phyloP scores from a whole-genome alignment of 352 stramenopile genomes.

The Phytophthora syringae region DNA sequence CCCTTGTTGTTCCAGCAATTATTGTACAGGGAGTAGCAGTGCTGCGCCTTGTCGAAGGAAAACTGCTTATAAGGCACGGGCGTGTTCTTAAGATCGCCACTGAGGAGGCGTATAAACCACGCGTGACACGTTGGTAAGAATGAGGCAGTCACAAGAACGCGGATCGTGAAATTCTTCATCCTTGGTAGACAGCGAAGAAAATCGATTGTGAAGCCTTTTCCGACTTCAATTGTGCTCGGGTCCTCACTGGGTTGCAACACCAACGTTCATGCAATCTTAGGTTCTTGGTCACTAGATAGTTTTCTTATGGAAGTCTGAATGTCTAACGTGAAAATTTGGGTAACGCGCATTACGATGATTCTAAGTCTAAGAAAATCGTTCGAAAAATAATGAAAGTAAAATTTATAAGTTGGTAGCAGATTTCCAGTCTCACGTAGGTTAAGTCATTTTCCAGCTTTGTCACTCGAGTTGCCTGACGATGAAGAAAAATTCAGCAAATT shows the following conservation, averaged over 20 bases:
- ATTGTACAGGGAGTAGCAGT: constrained; percentile 16
- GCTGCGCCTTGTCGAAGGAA: constrained; percentile 9
- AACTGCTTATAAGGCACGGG: constrained; percentile 14
- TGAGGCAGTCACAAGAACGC: not conserved
- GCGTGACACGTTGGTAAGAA: not conserved
- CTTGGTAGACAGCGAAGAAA: not conserved
- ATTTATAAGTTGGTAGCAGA: too few relatives aligned
- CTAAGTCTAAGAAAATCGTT: too few relatives aligned
- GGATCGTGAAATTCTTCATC: not conserved
- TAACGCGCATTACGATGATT: too few relatives aligned
- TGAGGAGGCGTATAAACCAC: constrained; percentile 17
- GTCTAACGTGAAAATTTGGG: too few relatives aligned
- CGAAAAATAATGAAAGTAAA: too few relatives aligned
- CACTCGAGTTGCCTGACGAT: constrained; percentile 8
- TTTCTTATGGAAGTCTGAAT: too few relatives aligned
- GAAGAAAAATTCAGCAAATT: not conserved
- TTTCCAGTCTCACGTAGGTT: too few relatives aligned
- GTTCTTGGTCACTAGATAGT: too few relatives aligned
- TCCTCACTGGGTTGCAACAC: too few relatives aligned
- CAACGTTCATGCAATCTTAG: too few relatives aligned
- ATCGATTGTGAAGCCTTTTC: constrained; percentile 1
- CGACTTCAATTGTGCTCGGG: too few relatives aligned
- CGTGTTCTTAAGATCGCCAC: constrained; percentile 13
- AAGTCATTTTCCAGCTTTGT: too few relatives aligned
- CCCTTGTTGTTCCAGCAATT: constrained; percentile 17